These are phyloP conservation scores for Sedum album DNA, from an alignment of 164 flowering plant species.

Conservation along the genomic window DNA sequence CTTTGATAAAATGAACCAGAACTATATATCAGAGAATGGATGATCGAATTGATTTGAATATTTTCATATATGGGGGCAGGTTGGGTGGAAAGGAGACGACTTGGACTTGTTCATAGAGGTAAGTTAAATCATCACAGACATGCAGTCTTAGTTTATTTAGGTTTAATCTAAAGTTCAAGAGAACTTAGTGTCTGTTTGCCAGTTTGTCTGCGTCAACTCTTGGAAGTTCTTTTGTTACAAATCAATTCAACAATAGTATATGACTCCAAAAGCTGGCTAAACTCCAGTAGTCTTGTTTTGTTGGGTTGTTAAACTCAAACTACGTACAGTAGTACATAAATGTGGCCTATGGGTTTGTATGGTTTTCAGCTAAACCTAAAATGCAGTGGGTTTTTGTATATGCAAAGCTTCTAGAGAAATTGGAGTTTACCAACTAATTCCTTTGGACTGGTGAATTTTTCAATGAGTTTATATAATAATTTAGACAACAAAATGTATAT, in stretches of 20 bases:
- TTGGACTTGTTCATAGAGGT: slow-evolving; percentile 6
- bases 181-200: neutral
- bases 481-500: too few species aligned
- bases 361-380: too few species aligned
- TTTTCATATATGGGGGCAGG: neutral
- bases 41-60: neutral
- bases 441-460: too few species aligned
- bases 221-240: too few species aligned
- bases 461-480: too few species aligned
- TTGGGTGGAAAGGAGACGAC: neutral
- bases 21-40: neutral
- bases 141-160: neutral
- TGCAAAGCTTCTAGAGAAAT: too few species aligned
- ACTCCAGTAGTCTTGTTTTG: neutral
- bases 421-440: too few species aligned
- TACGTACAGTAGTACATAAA: too few species aligned
- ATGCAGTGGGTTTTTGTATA: too few species aligned
- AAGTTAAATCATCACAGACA: neutral
- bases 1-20: neutral
- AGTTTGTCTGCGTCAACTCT: neutral
- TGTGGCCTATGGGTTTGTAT: too few species aligned
- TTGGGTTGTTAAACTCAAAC: neutral
- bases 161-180: too few species aligned
- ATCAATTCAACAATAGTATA: neutral
- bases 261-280: neutral